Conservation (phyloP, 345 rosid genomes). For the Gossypium raimondii region DNA sequence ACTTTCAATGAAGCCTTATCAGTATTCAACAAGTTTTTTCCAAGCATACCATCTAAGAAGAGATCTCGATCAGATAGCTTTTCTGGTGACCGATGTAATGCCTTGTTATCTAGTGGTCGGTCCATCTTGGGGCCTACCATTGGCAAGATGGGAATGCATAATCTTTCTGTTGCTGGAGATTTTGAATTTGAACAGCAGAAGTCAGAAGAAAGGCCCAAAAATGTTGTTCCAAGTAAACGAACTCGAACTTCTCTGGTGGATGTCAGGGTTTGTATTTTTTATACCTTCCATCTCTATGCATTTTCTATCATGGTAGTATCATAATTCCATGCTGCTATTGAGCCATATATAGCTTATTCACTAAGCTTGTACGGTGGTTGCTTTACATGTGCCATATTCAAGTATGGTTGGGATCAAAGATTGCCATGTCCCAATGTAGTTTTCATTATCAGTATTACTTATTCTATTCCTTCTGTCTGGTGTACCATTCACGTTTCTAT, state of each 20-base stretch:
- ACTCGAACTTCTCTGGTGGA: slow-evolving; percentile 90
- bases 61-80: slow-evolving; percentile 76
- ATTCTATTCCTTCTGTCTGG: not conserved
- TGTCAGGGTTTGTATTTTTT: slow-evolving; percentile 46
- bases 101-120: slow-evolving; percentile 54
- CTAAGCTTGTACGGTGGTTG: slow-evolving; percentile 5
- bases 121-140: slow-evolving; percentile 48
- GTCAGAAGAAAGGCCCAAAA: slow-evolving; percentile 69
- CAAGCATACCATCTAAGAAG: slow-evolving; percentile 70
- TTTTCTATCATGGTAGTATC: slow-evolving; percentile 5
- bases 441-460: not conserved
- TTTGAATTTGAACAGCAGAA: slow-evolving; percentile 75
- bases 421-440: not conserved
- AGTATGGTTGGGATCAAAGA: slow-evolving; percentile 2
- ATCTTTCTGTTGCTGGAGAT: slow-evolving; percentile 46
- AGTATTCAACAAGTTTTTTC: slow-evolving; percentile 73
- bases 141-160: slow-evolving; percentile 74
- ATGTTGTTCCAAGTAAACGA: slow-evolving; percentile 70
- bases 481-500: not conserved
- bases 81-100: slow-evolving; percentile 52
- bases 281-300: slow-evolving; percentile 10
- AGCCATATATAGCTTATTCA: not conserved
- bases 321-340: not conserved
- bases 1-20: slow-evolving; percentile 75
- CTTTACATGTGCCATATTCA: slow-evolving; percentile 2